Conservation (phyloP, 495 filamentous ascomycete genomes). For the Aspergillus homomorphus region DNA sequence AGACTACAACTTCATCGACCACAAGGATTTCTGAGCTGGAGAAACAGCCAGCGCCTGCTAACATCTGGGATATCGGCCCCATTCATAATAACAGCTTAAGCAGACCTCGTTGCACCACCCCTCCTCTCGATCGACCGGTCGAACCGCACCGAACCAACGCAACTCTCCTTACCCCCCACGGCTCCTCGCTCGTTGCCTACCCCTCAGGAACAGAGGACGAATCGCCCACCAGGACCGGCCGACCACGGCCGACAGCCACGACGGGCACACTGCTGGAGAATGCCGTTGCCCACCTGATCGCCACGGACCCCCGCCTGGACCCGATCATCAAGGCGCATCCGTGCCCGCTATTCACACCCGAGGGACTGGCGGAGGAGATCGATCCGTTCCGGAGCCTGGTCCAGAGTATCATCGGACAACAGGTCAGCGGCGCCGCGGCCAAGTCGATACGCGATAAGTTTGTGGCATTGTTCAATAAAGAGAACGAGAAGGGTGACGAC, state of each 20-base stretch:
- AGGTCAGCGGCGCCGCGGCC: conserved; percentile 90
- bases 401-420: conserved; percentile 90
- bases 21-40: neutral
- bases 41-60: conserved; percentile 10
- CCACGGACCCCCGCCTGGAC: conserved; percentile 69
- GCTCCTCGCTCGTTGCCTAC: conserved; percentile 63
- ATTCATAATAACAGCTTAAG: conserved; percentile 16
- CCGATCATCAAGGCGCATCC: conserved; percentile 69
- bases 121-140: conserved; percentile 53
- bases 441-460: conserved; percentile 84
- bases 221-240: conserved; percentile 57
- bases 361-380: conserved; percentile 75
- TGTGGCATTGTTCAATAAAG: conserved; percentile 64
- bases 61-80: conserved; percentile 16
- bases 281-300: conserved; percentile 74
- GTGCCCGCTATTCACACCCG: conserved; percentile 76
- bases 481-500: conserved; percentile 13
- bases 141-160: conserved; percentile 69
- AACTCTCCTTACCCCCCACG: conserved; percentile 73
- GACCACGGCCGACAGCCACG: conserved; percentile 54
- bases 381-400: conserved; percentile 83
- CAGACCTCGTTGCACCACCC: conserved; percentile 32
- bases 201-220: conserved; percentile 41
- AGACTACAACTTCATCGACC: neutral
- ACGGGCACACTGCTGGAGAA: conserved; percentile 72